Evolutionary conservation across 2,329 filamentous ascomycete genomes (phyloP).

Genomic region (Calonectria multiphialidica): DNA sequence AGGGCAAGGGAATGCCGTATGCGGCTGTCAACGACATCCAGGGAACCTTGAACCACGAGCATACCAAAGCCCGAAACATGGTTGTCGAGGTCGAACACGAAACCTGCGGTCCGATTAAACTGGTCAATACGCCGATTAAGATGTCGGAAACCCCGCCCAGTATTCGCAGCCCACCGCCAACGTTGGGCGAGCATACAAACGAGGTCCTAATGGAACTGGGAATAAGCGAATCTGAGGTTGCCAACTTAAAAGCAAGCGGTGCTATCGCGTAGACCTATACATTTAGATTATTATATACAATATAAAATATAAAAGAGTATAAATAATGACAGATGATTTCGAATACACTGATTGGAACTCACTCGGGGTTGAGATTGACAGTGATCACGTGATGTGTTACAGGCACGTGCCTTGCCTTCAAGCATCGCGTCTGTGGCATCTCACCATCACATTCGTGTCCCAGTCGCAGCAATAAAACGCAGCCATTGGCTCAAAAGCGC

Average conservation of each 20-base stretch:
- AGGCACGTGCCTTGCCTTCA: not conserved
- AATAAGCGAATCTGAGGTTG: constrained; percentile 69
- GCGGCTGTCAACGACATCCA: constrained; percentile 95
- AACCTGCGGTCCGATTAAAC: constrained; percentile 84
- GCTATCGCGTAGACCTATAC: constrained; percentile 65
- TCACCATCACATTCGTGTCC: not conserved
- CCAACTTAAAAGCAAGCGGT: constrained; percentile 72
- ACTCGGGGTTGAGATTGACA: not conserved
- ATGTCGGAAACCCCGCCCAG: constrained; percentile 86
- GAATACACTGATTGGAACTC: not conserved
- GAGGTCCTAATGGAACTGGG: constrained; percentile 78
- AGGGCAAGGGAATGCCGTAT: constrained; percentile 93
- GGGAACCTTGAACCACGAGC: constrained; percentile 83
- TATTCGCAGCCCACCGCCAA: constrained; percentile 83
- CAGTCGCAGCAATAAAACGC: not conserved
- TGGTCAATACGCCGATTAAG: constrained; percentile 96
- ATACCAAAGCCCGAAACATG: constrained; percentile 89
- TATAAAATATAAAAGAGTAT: not conserved
- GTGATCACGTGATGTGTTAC: not conserved
- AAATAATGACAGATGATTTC: not conserved
- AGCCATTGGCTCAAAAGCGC: not conserved
- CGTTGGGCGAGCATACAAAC: constrained; percentile 87
- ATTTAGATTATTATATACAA: not conserved
- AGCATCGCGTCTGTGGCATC: not conserved
- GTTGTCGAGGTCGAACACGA: constrained; percentile 88